Evolutionary conservation across 78 protist species (phyloP).

Genomic region (Acrasis kona): DNA sequence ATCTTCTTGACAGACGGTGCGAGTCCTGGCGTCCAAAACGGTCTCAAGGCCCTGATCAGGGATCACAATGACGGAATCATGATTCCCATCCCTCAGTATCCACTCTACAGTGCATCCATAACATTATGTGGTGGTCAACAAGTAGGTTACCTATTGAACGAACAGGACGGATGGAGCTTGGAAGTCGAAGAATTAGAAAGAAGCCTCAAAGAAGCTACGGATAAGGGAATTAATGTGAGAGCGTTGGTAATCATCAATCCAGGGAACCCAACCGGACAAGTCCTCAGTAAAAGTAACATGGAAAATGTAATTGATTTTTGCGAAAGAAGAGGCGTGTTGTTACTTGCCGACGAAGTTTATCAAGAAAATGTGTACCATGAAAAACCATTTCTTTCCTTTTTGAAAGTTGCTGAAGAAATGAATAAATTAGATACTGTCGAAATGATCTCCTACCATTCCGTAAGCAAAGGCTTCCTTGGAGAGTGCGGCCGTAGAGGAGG

Average conservation of each 20-base stretch:
- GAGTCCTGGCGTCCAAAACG: slow-evolving; percentile 52
- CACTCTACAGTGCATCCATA: slow-evolving; percentile 96
- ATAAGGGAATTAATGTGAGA: slow-evolving; percentile 46
- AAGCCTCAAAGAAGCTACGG: slow-evolving; percentile 29
- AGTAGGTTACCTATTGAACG: slow-evolving; percentile 82
- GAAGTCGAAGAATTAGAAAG: slow-evolving; percentile 13
- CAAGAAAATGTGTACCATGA: slow-evolving; percentile 87
- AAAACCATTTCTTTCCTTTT: slow-evolving; percentile 82
- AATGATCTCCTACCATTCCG: slow-evolving; percentile 88
- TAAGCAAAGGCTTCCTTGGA: slow-evolving; percentile 98
- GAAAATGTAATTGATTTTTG: slow-evolving; percentile 50
- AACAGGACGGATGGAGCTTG: slow-evolving; percentile 36
- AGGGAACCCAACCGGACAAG: slow-evolving; percentile 99
- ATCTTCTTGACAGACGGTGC: slow-evolving; percentile 98
- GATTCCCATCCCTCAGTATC: slow-evolving; percentile 99
- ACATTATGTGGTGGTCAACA: slow-evolving; percentile 56
- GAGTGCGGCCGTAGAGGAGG: slow-evolving; percentile 98
- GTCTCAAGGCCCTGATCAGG: slow-evolving; percentile 40
- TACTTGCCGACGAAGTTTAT: slow-evolving; percentile 99
- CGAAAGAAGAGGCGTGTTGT: slow-evolving; percentile 41
- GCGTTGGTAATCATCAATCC: slow-evolving; percentile 97
- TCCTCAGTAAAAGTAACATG: slow-evolving; percentile 26
- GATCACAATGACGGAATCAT: slow-evolving; percentile 38
- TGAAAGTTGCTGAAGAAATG: slow-evolving; percentile 41
- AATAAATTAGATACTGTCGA: slow-evolving; percentile 16